These are phyloP conservation scores for Geopyxis carbonaria DNA, from an alignment of 495 filamentous ascomycete species.

Conservation along the genomic window DNA sequence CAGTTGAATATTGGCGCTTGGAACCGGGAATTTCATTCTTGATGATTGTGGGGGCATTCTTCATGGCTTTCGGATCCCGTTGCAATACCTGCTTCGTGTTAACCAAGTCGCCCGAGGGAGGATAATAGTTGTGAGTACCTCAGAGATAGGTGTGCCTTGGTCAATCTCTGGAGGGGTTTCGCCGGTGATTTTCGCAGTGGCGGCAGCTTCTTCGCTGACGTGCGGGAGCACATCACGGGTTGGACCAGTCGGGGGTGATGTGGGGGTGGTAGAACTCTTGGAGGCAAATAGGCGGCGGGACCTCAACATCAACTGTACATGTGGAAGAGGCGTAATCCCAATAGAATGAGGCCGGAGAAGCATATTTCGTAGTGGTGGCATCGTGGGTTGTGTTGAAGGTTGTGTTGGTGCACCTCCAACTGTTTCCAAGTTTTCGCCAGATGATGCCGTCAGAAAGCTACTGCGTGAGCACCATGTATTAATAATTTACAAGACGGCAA, in stretches of 20 bases:
- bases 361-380: no score
- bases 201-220: slow-evolving; percentile 49
- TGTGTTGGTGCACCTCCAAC: no score
- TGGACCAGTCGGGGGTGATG: slow-evolving; percentile 33
- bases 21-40: slow-evolving; percentile 31
- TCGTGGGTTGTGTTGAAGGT: no score
- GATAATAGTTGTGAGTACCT: slow-evolving; percentile 39
- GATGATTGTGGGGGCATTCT: slow-evolving; percentile 53
- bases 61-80: slow-evolving; percentile 42
- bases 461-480: no score
- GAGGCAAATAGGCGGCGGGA: no score
- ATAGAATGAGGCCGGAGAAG: no score
- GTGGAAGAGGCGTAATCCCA: no score
- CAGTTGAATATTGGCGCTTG: slow-evolving; percentile 18
- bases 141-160: slow-evolving; percentile 47
- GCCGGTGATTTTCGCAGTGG: slow-evolving; percentile 38
- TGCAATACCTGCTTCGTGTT: slow-evolving; percentile 42
- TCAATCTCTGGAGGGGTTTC: slow-evolving; percentile 37
- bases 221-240: slow-evolving; percentile 40
- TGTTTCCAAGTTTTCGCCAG: no score
- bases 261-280: no score
- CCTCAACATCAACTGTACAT: no score
- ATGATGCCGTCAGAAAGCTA: no score
- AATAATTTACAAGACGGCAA: no score
- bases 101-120: slow-evolving; percentile 1